phyloP scores from a whole-genome alignment of 2,329 filamentous ascomycete genomes.

The Annulohypoxylon truncatum region DNA sequence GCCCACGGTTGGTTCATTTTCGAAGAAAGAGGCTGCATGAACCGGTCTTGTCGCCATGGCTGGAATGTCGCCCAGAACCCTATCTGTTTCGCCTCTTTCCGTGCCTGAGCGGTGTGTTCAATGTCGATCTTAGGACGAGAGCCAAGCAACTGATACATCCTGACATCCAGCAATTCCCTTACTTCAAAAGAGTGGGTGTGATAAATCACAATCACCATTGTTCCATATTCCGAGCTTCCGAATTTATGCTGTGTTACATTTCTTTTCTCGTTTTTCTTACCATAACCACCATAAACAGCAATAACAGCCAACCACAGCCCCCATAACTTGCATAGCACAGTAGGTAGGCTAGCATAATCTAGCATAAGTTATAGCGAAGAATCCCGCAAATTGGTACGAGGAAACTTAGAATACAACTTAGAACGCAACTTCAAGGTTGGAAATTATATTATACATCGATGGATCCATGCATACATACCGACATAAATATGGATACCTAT shows the following conservation, averaged over 20 bases:
- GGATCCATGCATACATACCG: no score
- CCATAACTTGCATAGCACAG: no score
- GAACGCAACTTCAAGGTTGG: no score
- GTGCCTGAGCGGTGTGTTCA: conserved; percentile 29
- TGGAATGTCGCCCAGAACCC: conserved; percentile 1
- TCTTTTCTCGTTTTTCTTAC: neutral
- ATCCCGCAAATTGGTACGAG: no score
- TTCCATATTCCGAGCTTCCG: conserved; percentile 10
- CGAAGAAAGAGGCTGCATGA: conserved; percentile 17
- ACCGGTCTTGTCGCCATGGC: conserved; percentile 7
- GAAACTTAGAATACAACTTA: no score
- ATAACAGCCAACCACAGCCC: no score
- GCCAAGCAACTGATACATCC: conserved; percentile 19
- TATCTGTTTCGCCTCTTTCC: conserved; percentile 18
- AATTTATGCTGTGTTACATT: neutral
- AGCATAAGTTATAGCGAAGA: no score
- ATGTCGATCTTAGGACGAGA: conserved; percentile 24
- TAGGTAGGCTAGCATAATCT: no score
- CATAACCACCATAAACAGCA: neutral
- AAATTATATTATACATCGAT: no score
- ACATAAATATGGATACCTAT: neutral
- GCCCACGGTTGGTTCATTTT: neutral
- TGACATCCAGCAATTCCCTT: neutral
- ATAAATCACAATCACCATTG: neutral
- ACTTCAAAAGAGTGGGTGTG: conserved; percentile 4